Evolutionary conservation across 257 asterid species (phyloP).

Genomic region (Catharanthus roseus): DNA sequence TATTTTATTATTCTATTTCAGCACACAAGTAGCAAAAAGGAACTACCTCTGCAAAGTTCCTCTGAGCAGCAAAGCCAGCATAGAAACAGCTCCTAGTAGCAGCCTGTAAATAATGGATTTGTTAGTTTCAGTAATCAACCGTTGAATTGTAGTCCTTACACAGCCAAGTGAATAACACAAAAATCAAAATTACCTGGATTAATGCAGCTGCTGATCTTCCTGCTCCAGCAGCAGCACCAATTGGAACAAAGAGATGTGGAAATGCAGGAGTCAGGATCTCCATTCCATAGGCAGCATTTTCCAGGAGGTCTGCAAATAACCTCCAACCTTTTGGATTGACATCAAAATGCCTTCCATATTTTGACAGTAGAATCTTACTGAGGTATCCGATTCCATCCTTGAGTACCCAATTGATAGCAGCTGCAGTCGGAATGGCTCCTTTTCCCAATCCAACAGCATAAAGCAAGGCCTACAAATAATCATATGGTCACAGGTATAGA

Average conservation of each 20-base stretch:
- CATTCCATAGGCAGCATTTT: constrained; percentile 93
- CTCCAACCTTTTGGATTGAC: constrained; percentile 99
- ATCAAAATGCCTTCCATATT: constrained; percentile 92
- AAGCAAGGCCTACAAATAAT: constrained; percentile 60
- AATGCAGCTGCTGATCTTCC: constrained; percentile 93
- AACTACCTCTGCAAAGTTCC: constrained; percentile 91
- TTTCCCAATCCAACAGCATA: constrained; percentile 96
- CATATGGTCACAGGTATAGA: not conserved
- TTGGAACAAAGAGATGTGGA: constrained; percentile 91
- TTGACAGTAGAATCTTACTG: constrained; percentile 84
- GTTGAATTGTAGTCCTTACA: not conserved
- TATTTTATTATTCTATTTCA: not conserved
- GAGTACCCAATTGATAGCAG: constrained; percentile 96
- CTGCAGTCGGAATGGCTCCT: constrained; percentile 98
- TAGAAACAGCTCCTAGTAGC: constrained; percentile 95
- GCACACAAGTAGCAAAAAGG: constrained; percentile 7
- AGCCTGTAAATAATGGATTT: constrained; percentile 47
- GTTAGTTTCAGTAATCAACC: not conserved
- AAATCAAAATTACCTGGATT: constrained; percentile 58
- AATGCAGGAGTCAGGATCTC: constrained; percentile 94
- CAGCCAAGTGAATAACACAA: not conserved
- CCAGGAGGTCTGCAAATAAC: constrained; percentile 84
- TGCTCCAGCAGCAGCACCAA: constrained; percentile 96
- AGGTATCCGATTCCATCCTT: constrained; percentile 97
- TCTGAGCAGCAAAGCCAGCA: constrained; percentile 99